A percentile compares a stretch with the other conserved stretches of the same genome.
Conservation (phyloP, 805 yeast species). For the Starmerella cellae region DNA sequence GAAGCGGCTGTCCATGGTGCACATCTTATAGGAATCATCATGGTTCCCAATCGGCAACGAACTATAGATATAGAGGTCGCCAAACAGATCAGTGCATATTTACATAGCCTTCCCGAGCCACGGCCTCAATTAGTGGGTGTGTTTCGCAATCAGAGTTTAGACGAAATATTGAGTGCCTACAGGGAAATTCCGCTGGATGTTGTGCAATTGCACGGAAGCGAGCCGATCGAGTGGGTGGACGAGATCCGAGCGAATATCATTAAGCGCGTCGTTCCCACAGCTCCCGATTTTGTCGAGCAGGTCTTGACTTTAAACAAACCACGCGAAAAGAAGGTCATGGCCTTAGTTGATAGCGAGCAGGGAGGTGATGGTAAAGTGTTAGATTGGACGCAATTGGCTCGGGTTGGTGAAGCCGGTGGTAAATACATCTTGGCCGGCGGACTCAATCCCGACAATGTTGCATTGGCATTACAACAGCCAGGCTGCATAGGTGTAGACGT, state of each 20-base stretch:
- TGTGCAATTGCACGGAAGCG: constrained; percentile 80
- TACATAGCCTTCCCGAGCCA: constrained; percentile 17
- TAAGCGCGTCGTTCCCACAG: constrained; percentile 52
- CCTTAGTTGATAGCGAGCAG: constrained; percentile 69
- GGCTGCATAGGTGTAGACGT: constrained; percentile 89
- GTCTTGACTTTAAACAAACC: not conserved
- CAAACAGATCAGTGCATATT: constrained; percentile 31
- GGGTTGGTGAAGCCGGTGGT: constrained; percentile 21
- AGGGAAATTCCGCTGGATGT: constrained; percentile 47
- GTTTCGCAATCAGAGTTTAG: constrained; percentile 65
- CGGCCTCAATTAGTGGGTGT: constrained; percentile 61
- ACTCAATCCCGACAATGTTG: constrained; percentile 59
- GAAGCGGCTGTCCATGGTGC: constrained; percentile 62
- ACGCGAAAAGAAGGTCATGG: constrained; percentile 23
- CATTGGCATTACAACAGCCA: constrained; percentile 33
- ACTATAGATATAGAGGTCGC: constrained; percentile 45
- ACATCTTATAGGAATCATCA: constrained; percentile 64
- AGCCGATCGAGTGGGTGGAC: constrained; percentile 37
- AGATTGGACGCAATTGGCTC: constrained; percentile 45
- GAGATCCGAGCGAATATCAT: constrained; percentile 47
- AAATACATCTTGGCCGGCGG: constrained; percentile 80
- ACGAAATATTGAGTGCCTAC: constrained; percentile 38
- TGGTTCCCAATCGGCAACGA: constrained; percentile 72
- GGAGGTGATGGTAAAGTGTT: constrained; percentile 87
- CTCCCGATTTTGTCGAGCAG: constrained; percentile 29